Percentiles rank a stretch among this genome's conserved stretches.
These are phyloP conservation scores for Microdochium bolleyi DNA, from an alignment of 2,329 filamentous ascomycete species.

Conservation along the genomic window DNA sequence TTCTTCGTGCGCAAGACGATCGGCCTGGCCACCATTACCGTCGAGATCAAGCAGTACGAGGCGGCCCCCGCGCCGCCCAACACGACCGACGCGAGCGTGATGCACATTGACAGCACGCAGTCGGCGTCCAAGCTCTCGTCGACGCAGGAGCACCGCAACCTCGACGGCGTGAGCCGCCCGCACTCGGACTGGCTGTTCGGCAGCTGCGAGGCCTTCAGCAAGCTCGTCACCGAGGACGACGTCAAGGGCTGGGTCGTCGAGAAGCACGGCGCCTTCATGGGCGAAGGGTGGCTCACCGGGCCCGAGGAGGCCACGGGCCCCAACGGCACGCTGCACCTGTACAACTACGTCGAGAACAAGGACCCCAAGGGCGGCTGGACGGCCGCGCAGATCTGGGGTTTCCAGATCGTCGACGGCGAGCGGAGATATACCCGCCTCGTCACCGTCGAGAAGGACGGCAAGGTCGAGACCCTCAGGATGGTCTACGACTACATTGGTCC, in stretches of 20 bases:
- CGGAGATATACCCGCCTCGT: constrained; percentile 45
- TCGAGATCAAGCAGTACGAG: constrained; percentile 50
- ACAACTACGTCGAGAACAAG: constrained; percentile 50
- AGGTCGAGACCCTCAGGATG: constrained; percentile 42
- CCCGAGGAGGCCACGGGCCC: constrained; percentile 40
- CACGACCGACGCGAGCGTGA: constrained; percentile 29
- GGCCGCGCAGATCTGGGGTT: constrained; percentile 53
- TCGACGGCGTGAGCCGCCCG: constrained; percentile 45
- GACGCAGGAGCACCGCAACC: constrained; percentile 37
- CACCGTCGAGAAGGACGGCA: constrained; percentile 39
- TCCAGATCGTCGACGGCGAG: constrained; percentile 44
- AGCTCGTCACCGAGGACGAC: constrained; percentile 51
- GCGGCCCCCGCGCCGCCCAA: constrained; percentile 32
- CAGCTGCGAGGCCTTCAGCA: constrained; percentile 51
- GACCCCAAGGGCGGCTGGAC: constrained; percentile 39
- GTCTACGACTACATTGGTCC: constrained; percentile 50
- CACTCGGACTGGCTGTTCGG: constrained; percentile 80
- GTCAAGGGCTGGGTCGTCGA: constrained; percentile 35
- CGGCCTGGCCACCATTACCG: constrained; percentile 58
- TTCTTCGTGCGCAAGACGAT: constrained; percentile 70
- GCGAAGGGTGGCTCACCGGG: constrained; percentile 51
- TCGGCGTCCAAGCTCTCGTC: constrained; percentile 56
- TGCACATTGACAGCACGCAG: constrained; percentile 67
- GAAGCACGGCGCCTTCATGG: constrained; percentile 47
- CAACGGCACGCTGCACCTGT: constrained; percentile 54